phyloP scores from a whole-genome alignment of 306 rosid species.

The Luffa aegyptiaca region DNA sequence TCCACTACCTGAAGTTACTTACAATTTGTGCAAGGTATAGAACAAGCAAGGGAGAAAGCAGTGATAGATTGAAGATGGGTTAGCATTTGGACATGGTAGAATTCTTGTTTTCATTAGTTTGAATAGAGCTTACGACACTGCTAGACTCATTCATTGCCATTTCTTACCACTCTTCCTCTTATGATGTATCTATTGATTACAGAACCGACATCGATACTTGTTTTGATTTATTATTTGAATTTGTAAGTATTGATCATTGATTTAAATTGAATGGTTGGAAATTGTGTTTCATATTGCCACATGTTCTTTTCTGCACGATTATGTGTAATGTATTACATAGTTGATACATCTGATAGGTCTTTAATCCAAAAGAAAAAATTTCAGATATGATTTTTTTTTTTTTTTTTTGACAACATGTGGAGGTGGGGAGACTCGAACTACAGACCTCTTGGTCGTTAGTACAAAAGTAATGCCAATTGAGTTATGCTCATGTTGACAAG shows the following conservation, averaged over 20 bases:
- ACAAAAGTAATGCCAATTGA: not conserved
- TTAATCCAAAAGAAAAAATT: not conserved
- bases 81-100: constrained; percentile 19
- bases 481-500: too few relatives aligned
- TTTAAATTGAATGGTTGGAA: not conserved
- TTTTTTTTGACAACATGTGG: too few relatives aligned
- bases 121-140: not conserved
- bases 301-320: not conserved
- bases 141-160: not conserved
- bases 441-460: too few relatives aligned
- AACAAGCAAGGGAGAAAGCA: constrained; percentile 31
- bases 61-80: constrained; percentile 38
- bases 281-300: not conserved
- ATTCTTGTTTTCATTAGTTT: not conserved
- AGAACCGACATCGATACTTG: not conserved
- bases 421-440: too few relatives aligned
- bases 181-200: not conserved
- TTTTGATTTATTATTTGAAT: not conserved
- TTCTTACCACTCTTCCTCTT: not conserved
- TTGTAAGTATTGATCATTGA: not conserved
- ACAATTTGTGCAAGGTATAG: constrained; percentile 55
- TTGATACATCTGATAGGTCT: not conserved
- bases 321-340: not conserved
- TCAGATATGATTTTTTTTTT: not conserved
- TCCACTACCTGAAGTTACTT: constrained; percentile 12